Evolutionary conservation across 306 rosid genomes (phyloP).

Genomic region (Prunus dulcis): DNA sequence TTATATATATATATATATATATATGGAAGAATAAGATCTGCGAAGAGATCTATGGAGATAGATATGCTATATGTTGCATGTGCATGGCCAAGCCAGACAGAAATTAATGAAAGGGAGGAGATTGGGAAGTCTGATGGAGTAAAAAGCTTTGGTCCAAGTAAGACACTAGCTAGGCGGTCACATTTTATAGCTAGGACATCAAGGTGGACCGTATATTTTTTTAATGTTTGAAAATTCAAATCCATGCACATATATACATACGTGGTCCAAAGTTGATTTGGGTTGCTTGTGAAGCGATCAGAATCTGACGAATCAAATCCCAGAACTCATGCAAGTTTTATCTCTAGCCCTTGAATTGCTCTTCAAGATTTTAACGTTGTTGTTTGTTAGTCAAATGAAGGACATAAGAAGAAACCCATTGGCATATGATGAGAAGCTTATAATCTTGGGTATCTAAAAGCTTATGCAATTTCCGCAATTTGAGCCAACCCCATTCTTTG

Average conservation of each 20-base stretch:
- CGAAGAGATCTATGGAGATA: background rate
- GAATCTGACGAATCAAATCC: slow-evolving; percentile 5
- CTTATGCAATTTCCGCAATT: background rate
- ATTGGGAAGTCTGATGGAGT: background rate
- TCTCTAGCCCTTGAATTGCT: slow-evolving; percentile 10
- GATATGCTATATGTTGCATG: background rate
- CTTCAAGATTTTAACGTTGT: background rate
- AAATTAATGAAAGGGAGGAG: background rate
- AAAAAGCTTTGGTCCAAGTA: background rate
- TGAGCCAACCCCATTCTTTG: background rate
- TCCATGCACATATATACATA: background rate
- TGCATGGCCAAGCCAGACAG: slow-evolving; percentile 9
- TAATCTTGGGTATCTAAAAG: background rate
- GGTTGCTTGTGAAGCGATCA: background rate
- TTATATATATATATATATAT: background rate
- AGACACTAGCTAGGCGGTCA: background rate
- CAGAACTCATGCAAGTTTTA: background rate
- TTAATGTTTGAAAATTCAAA: background rate
- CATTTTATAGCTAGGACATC: background rate
- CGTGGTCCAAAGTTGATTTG: slow-evolving; percentile 10
- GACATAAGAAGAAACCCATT: background rate
- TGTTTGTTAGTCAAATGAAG: slow-evolving; percentile 6
- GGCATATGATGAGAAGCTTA: background rate
- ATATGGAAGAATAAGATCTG: slow-evolving; percentile 5
- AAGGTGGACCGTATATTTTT: background rate